These are phyloP conservation scores for Silybum marianum DNA, from an alignment of 129 eudicot genomes.

Conservation along the genomic window DNA sequence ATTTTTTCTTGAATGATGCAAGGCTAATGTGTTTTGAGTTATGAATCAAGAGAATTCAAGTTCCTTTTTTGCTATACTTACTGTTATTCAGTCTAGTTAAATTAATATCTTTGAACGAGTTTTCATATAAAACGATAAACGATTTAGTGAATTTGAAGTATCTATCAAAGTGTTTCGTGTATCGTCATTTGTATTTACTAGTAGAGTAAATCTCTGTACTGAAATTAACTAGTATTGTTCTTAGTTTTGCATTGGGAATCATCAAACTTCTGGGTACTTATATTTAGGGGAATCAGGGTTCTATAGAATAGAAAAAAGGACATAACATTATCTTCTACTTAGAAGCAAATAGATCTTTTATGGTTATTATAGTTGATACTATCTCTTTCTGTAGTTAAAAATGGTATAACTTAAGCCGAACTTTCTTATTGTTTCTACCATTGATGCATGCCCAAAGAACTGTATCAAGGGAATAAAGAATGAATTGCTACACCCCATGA, in stretches of 20 bases:
- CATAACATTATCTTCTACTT: background rate
- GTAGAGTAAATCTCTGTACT: background rate
- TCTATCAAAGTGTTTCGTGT: background rate
- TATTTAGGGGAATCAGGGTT: background rate
- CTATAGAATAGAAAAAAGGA: background rate
- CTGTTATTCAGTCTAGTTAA: background rate
- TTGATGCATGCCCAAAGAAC: background rate
- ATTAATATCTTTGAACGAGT: background rate
- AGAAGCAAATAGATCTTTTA: background rate
- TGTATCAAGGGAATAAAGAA: slow-evolving; percentile 7
- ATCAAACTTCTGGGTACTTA: background rate
- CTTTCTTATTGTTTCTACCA: background rate
- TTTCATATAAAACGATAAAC: background rate
- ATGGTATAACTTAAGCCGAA: background rate
- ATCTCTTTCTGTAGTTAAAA: background rate
- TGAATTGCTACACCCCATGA: slow-evolving; percentile 13
- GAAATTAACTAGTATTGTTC: background rate
- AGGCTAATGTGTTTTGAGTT: slow-evolving; percentile 11
- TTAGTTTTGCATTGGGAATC: slow-evolving; percentile 17
- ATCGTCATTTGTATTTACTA: background rate
- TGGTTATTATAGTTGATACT: background rate
- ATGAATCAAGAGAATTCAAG: background rate
- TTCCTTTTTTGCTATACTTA: slow-evolving; percentile 10
- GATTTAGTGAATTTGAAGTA: background rate
- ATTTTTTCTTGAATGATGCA: background rate